Percentiles rank a stretch among this genome's conserved stretches.
These are phyloP conservation scores for Aspergillus conjunctus DNA, from an alignment of 495 filamentous ascomycete genomes.

Conservation along the genomic window DNA sequence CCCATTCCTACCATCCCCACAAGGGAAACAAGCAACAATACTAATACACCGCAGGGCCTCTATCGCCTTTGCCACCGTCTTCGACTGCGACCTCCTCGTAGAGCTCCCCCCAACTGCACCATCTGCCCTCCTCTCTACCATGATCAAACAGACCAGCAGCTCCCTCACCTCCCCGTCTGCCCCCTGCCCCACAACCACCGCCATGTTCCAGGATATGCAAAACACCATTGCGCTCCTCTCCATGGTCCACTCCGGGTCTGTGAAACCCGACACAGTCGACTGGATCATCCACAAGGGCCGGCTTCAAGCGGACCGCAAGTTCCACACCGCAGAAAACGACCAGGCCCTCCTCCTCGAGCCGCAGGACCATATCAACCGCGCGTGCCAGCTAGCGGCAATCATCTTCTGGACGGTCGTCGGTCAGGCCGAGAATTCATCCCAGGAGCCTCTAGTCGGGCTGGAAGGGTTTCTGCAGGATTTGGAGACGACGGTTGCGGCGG, in stretches of 20 bases:
- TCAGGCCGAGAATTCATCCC: not conserved
- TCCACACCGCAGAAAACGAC: not conserved
- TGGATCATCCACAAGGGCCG: constrained; percentile 8
- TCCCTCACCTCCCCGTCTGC: not conserved
- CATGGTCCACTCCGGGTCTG: not conserved
- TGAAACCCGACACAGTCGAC: not conserved
- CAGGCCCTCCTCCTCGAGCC: not conserved
- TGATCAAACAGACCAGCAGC: not conserved
- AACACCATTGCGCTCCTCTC: not conserved
- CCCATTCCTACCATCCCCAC: not conserved
- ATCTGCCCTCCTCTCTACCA: not conserved
- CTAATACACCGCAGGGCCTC: not conserved
- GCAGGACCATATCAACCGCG: not conserved
- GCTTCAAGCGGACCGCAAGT: not conserved
- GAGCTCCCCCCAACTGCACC: not conserved
- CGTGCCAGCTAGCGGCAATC: not conserved
- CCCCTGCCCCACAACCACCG: not conserved
- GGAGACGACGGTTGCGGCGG: not conserved
- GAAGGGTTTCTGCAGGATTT: not conserved
- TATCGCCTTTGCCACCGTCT: not conserved
- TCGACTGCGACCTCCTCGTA: not conserved
- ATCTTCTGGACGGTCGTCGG: constrained; percentile 1
- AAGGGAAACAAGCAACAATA: not conserved
- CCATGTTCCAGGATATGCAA: constrained; percentile 1
- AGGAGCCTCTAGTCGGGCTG: not conserved